phyloP scores from a whole-genome alignment of 805 yeast species.

The Myxozyma lipomycoides region DNA sequence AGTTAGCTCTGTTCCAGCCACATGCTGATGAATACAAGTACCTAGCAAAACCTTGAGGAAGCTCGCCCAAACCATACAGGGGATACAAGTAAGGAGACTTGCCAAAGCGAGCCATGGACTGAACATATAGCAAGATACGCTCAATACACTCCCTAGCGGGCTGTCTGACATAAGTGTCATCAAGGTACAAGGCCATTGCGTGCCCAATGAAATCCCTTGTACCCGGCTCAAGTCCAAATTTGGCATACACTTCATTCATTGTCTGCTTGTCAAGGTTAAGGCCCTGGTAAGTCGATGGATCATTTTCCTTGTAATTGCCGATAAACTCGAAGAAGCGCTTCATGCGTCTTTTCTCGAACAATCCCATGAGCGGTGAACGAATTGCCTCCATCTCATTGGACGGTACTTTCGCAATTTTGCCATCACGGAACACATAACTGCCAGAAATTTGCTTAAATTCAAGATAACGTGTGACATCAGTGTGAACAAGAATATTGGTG shows the following conservation, averaged over 20 bases:
- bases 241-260: constrained; percentile 84
- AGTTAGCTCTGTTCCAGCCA: neutral
- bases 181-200: constrained; percentile 96
- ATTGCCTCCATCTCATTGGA: constrained; percentile 88
- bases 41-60: constrained; percentile 98
- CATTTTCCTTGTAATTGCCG: constrained; percentile 74
- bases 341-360: constrained; percentile 94
- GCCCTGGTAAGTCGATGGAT: constrained; percentile 75
- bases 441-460: constrained; percentile 97
- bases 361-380: constrained; percentile 87
- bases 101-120: constrained; percentile 90
- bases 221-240: constrained; percentile 87
- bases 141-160: constrained; percentile 92
- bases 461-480: constrained; percentile 91
- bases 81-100: constrained; percentile 96
- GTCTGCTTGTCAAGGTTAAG: constrained; percentile 75
- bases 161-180: constrained; percentile 79
- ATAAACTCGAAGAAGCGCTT: constrained; percentile 87
- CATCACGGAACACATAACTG: constrained; percentile 84
- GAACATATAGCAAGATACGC: constrained; percentile 77
- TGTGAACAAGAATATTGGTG: constrained; percentile 90
- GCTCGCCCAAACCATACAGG: constrained; percentile 91
- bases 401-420: constrained; percentile 92
- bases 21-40: neutral
- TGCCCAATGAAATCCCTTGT: constrained; percentile 97